phyloP scores from a whole-genome alignment of 2,329 filamentous ascomycete species.

The Penicillium sp. region DNA sequence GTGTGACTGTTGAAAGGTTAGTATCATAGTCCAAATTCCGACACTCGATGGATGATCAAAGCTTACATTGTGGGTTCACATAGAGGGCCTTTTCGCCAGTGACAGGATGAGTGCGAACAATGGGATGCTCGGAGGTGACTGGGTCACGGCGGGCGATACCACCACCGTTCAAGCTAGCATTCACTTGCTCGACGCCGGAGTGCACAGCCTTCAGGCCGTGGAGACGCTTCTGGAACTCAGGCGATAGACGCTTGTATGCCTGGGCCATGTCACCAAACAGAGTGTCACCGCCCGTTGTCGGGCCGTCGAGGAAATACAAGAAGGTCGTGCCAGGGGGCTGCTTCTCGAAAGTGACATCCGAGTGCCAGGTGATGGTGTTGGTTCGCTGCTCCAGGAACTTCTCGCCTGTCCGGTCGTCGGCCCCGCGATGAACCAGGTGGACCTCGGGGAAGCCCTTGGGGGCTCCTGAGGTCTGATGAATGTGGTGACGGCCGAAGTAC shows the following conservation, averaged over 20 bases:
- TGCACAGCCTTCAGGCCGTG: slow-evolving; percentile 81
- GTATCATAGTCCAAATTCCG: neutral
- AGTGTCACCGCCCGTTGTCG: slow-evolving; percentile 79
- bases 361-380: slow-evolving; percentile 85
- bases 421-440: slow-evolving; percentile 76
- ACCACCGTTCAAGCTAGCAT: slow-evolving; percentile 65
- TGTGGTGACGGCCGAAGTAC: slow-evolving; percentile 81
- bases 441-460: slow-evolving; percentile 73
- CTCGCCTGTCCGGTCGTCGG: slow-evolving; percentile 61
- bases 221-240: slow-evolving; percentile 74
- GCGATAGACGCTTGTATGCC: slow-evolving; percentile 79
- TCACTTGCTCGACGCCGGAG: slow-evolving; percentile 79
- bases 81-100: slow-evolving; percentile 84
- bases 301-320: slow-evolving; percentile 82
- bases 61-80: slow-evolving; percentile 78
- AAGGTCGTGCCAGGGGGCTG: slow-evolving; percentile 91
- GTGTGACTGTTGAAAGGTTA: slow-evolving; percentile 60
- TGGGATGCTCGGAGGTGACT: slow-evolving; percentile 71
- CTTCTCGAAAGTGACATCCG: slow-evolving; percentile 82
- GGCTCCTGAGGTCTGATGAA: slow-evolving; percentile 76
- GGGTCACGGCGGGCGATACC: slow-evolving; percentile 76
- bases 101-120: slow-evolving; percentile 77
- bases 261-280: slow-evolving; percentile 77
- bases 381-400: slow-evolving; percentile 70
- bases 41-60: neutral